Evolutionary conservation across 208 protist species (phyloP).

Genomic region (Trypanosoma grayi): DNA sequence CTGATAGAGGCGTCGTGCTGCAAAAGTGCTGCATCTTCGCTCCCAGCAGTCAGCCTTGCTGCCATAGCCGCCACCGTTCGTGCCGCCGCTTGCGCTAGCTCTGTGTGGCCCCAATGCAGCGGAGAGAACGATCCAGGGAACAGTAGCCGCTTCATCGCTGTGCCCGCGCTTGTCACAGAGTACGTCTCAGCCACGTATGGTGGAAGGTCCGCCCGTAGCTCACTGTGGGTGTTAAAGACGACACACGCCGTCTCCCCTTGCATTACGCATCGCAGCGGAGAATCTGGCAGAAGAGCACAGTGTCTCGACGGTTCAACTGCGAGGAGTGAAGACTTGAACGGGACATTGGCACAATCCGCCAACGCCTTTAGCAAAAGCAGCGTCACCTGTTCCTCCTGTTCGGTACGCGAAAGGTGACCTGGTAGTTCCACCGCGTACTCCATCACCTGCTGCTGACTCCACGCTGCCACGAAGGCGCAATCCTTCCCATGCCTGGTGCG

Average conservation of each 20-base stretch:
- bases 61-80: constrained; percentile 18
- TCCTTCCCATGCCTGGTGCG: constrained; percentile 35
- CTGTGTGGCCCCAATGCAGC: constrained; percentile 77
- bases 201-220: constrained; percentile 24
- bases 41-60: background rate
- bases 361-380: constrained; percentile 49
- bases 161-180: background rate
- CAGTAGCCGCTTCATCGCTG: constrained; percentile 33
- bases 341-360: constrained; percentile 13
- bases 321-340: constrained; percentile 1
- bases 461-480: constrained; percentile 47
- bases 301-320: background rate
- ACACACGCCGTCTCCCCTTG: constrained; percentile 19
- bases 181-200: constrained; percentile 8
- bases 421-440: constrained; percentile 37
- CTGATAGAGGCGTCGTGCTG: background rate
- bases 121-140: constrained; percentile 77
- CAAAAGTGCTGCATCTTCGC: background rate
- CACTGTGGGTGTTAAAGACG: constrained; percentile 58
- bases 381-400: constrained; percentile 55
- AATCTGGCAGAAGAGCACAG: background rate
- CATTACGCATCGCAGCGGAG: constrained; percentile 14
- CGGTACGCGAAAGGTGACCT: constrained; percentile 18
- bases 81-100: constrained; percentile 46
- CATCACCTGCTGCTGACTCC: constrained; percentile 22